Base-by-base conservation (phyloP, 768 basidiomycete species). In the Tulasnella sp. region DNA sequence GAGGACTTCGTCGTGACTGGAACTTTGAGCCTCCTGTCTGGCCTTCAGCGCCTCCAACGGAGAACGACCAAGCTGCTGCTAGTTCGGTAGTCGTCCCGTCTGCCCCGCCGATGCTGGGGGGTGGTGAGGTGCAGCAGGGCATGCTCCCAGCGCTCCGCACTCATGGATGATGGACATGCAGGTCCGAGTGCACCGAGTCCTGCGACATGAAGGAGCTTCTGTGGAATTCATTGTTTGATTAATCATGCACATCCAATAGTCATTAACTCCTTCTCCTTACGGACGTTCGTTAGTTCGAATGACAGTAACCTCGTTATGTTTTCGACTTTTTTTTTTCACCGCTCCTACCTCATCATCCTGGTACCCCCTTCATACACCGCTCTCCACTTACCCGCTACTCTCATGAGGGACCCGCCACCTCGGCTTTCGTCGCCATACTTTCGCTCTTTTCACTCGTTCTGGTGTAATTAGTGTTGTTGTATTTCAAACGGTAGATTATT, bases 401-500 rank as follows among this genome's bases (percentile, higher is more conserved):
- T 12, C 18, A 37, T 42, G 37, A 31, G 28, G 28, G 16, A 73
- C 20, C 72, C n/a, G n/a, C 3, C 24, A 34, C 7, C 18, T 14
- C 72, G 7, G 16, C 72, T 73, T 20, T 73, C 41, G 11, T 34
- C 72, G 2, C 28, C 6, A 6, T 73, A 12, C 14, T 73, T 73
- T 73, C 6, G 2, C 28, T 22, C 28, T 34, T 6, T 73, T 28
- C 3, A 3, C 12, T 37, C 34, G 14, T 20, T 73, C 34, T 12
- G 28, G 20, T 73, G 18, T 73, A 16, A 46, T 46, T 46, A 46
- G 16, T 46, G 34, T 73, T 73, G 34, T 73, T 2, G 31, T 73
- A 37, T 73, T 73, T 54, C 50, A 54, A 46, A 54, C 50, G 50
- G 50, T 54, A 54, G 24, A 54, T 54, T 54, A 54, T 54, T 54